Evolutionary conservation across 1,139 yeast species (phyloP).

Genomic region (Saccharomyces hybrid): DNA sequence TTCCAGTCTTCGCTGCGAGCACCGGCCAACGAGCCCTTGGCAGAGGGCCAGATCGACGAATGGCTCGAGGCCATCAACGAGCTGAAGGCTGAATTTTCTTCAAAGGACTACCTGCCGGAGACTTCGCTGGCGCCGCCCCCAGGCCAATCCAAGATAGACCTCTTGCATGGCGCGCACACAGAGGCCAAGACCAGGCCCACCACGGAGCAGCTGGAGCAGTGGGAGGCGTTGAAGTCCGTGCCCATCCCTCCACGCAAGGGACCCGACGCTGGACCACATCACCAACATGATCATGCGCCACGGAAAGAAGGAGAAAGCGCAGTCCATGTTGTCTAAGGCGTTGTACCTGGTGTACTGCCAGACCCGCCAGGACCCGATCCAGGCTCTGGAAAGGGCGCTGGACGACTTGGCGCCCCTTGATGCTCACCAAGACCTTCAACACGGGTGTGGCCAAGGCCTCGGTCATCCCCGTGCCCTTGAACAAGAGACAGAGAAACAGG

Average conservation of each 20-base stretch:
- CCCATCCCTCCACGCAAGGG: constrained; percentile 57
- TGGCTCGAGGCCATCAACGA: constrained; percentile 58
- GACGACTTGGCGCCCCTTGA: constrained; percentile 86
- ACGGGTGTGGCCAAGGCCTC: constrained; percentile 82
- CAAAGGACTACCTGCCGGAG: constrained; percentile 32
- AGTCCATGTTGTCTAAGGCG: constrained; percentile 65
- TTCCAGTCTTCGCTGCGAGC: neutral
- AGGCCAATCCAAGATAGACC: constrained; percentile 42
- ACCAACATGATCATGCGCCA: constrained; percentile 86
- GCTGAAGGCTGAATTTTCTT: constrained; percentile 41
- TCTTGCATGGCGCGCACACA: constrained; percentile 22
- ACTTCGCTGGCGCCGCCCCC: constrained; percentile 30
- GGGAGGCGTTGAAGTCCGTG: constrained; percentile 41
- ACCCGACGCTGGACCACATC: constrained; percentile 67
- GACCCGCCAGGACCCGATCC: constrained; percentile 56
- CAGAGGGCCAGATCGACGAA: constrained; percentile 55
- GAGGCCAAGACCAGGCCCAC: constrained; percentile 38
- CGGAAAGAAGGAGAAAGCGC: constrained; percentile 82
- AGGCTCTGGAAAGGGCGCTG: constrained; percentile 61
- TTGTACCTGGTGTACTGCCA: constrained; percentile 53
- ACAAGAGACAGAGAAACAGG: constrained; percentile 74
- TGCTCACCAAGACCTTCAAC: constrained; percentile 67
- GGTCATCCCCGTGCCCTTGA: constrained; percentile 76
- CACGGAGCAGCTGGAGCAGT: constrained; percentile 51
- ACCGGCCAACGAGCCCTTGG: constrained; percentile 9